Base-by-base conservation (phyloP, 2,329 filamentous ascomycete genomes). In the Alternaria sp. region DNA sequence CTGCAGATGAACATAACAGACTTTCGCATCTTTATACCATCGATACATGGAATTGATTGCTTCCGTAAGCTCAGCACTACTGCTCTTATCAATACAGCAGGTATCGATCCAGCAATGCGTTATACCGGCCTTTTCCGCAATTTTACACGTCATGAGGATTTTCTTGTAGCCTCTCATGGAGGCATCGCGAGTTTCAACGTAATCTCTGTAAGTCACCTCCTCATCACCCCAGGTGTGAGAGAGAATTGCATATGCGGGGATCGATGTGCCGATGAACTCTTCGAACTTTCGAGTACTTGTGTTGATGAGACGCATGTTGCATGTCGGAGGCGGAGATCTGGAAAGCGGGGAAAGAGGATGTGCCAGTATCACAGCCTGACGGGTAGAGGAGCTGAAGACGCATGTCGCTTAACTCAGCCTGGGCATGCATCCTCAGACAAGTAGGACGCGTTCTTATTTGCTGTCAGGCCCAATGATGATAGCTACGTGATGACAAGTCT, bases 1-100 rank as follows among this genome's bases (percentile, higher is more conserved):
- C 5, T 41, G 15, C n/a, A 41, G 15, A 41, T 41, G 37, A 9
- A 57, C 63, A 6, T 62, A 67, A 25, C 68, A 71, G 7, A 41
- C 56, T 26, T 47, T n/a, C 7, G 15, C 67, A 41, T 4, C 41
- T 41, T 15, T 62, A 4, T 69, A 69, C 63, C 63, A 68, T 18
- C n/a, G 21, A 11, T 63, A 64, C 54, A 70, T 66, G 7, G 46
- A 55, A 21, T 65, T 72, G 50, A 68, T 65, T 4, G 58, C 51
- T n/a, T 63, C 60, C 3, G 62, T 63, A 2, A 73, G 50, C 33
- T 67, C 64, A 2, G 59, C 51, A n/a, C 46, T 55, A n/a, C 47
- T 60, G 12, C 45, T 26, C n/a, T 68, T 64, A 54, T 68, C 57
- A n/a, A 61, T 67, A 41, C 66, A 63, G 47, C 58, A 50, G 3